Evolutionary conservation across 345 rosid genomes (phyloP).

Genomic region (Populus simonii): DNA sequence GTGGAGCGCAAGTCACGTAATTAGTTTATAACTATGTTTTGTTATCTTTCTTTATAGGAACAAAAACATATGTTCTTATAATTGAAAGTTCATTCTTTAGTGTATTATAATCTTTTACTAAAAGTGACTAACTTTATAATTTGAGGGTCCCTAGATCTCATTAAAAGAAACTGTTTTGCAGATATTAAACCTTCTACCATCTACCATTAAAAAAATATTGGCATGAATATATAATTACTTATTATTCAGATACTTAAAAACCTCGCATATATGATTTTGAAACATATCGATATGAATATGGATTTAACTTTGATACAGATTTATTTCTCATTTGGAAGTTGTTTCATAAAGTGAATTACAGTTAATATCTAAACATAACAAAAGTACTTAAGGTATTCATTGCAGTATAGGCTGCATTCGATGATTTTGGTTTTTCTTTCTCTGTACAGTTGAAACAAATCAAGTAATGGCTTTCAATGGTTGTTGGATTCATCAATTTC

Average conservation of each 20-base stretch:
- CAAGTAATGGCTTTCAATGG: background rate
- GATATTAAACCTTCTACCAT: accelerated
- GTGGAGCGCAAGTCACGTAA: accelerated
- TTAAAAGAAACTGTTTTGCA: no score
- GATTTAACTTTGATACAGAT: background rate
- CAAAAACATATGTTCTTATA: no score
- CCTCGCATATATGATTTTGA: no score
- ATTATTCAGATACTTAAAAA: no score
- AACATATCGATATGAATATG: background rate
- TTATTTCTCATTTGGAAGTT: background rate
- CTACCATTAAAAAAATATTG: no score
- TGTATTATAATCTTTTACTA: no score
- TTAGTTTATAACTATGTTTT: no score
- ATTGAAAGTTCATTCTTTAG: accelerated
- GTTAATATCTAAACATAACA: background rate
- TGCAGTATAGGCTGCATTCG: background rate
- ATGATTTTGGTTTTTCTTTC: no score
- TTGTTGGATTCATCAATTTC: background rate
- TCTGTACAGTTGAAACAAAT: background rate
- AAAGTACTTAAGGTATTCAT: background rate
- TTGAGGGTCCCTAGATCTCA: accelerated
- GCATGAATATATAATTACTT: no score
- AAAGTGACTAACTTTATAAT: no score
- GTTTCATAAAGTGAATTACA: background rate
- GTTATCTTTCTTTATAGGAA: no score